Percentiles rank a stretch among this genome's conserved stretches.
Evolutionary conservation across 2,329 filamentous ascomycete genomes (phyloP).

Genomic region (Pseudogymnoascus sp.): DNA sequence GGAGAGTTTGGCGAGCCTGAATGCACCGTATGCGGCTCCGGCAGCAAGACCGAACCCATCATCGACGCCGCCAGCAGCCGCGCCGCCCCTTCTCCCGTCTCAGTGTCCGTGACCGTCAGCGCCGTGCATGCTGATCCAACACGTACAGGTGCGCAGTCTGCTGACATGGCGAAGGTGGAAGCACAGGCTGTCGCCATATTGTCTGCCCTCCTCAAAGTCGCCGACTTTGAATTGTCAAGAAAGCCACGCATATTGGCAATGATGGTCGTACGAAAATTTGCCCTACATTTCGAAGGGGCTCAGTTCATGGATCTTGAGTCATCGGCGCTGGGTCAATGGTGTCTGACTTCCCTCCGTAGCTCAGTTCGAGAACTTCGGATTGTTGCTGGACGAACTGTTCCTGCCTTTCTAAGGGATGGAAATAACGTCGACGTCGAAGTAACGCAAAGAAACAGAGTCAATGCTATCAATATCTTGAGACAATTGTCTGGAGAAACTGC

Average conservation of each 20-base stretch:
- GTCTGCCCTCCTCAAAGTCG: background rate
- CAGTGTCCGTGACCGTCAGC: background rate
- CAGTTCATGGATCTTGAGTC: slow-evolving; percentile 58
- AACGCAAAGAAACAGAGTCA: slow-evolving; percentile 57
- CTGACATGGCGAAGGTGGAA: slow-evolving; percentile 31
- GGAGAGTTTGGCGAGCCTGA: slow-evolving; percentile 20
- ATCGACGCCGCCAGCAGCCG: slow-evolving; percentile 10
- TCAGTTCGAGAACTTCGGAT: slow-evolving; percentile 79
- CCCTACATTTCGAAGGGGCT: slow-evolving; percentile 55
- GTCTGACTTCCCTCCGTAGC: slow-evolving; percentile 72
- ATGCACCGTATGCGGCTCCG: slow-evolving; percentile 27
- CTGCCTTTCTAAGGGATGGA: slow-evolving; percentile 34
- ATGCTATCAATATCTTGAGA: slow-evolving; percentile 63
- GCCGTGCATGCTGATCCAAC: background rate
- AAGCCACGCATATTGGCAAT: slow-evolving; percentile 63
- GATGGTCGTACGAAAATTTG: slow-evolving; percentile 60
- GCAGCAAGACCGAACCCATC: slow-evolving; percentile 12
- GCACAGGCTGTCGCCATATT: slow-evolving; percentile 6
- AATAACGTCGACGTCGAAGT: slow-evolving; percentile 41
- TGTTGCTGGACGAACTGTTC: slow-evolving; percentile 54
- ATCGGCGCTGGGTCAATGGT: slow-evolving; percentile 69
- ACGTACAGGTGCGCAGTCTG: slow-evolving; percentile 1
- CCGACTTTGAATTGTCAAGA: slow-evolving; percentile 46
- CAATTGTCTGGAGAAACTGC: slow-evolving; percentile 63
- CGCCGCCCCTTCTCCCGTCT: background rate